Evolutionary conservation across 495 filamentous ascomycete species (phyloP).

Genomic region (Friedmanniomyces simplex): DNA sequence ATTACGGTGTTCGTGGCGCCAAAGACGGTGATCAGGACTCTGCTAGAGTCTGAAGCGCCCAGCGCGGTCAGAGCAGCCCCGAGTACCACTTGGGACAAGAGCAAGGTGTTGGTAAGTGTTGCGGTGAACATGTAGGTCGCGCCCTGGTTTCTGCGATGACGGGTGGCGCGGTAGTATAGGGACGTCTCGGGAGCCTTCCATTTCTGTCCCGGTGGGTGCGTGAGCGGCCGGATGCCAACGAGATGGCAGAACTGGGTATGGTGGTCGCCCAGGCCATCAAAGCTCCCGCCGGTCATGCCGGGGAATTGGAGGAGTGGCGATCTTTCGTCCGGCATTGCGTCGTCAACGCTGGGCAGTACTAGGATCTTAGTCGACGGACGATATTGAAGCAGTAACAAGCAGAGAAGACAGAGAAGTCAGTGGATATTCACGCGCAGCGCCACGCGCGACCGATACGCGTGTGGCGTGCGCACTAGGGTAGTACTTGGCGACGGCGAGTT

Average conservation of each 20-base stretch:
- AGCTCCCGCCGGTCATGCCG: neutral
- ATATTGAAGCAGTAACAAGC: neutral
- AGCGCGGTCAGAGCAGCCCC: slow-evolving; percentile 18
- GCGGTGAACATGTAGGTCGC: slow-evolving; percentile 10
- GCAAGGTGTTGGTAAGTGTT: slow-evolving; percentile 5
- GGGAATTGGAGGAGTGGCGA: slow-evolving; percentile 8
- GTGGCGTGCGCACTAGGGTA: neutral
- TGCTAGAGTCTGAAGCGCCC: slow-evolving; percentile 6
- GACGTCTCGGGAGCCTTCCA: neutral
- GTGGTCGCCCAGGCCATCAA: neutral
- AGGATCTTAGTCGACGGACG: neutral
- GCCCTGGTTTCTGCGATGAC: neutral
- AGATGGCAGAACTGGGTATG: slow-evolving; percentile 7
- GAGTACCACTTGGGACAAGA: slow-evolving; percentile 16
- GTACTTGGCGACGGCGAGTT: too few species aligned
- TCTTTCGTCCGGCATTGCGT: neutral
- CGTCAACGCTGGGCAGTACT: too few species aligned
- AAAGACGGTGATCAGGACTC: slow-evolving; percentile 19
- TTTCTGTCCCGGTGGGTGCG: neutral
- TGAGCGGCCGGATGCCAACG: slow-evolving; percentile 2
- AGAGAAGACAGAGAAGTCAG: neutral
- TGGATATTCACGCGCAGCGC: neutral
- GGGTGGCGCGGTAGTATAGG: slow-evolving; percentile 5
- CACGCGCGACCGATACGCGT: too few species aligned
- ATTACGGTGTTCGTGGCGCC: slow-evolving; percentile 20